Conservation (phyloP, 768 basidiomycete species). For the Rhodocollybia butyracea region DNA sequence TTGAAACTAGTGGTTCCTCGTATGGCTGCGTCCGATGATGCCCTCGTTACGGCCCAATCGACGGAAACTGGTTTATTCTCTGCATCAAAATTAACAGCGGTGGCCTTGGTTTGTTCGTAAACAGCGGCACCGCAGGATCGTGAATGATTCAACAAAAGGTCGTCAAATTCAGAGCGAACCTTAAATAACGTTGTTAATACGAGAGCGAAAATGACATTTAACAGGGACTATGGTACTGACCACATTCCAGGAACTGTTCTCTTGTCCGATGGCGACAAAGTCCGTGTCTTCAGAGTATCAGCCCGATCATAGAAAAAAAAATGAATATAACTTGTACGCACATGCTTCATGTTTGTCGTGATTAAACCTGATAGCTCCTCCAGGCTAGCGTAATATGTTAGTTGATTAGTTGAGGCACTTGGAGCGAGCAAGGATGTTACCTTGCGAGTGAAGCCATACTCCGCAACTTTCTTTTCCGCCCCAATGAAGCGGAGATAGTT, state of each 20-base stretch:
- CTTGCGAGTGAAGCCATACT: slow-evolving; percentile 52
- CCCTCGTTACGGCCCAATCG: slow-evolving; percentile 42
- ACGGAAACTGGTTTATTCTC: slow-evolving; percentile 48
- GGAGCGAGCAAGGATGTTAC: slow-evolving; percentile 21
- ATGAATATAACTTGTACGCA: slow-evolving; percentile 28
- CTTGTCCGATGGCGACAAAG: slow-evolving; percentile 49
- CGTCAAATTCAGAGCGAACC: slow-evolving; percentile 62
- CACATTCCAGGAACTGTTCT: slow-evolving; percentile 62
- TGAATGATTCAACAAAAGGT: slow-evolving; percentile 54
- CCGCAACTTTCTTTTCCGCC: slow-evolving; percentile 47
- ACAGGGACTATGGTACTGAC: slow-evolving; percentile 32
- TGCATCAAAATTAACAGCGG: slow-evolving; percentile 36
- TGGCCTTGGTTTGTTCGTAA: slow-evolving; percentile 53
- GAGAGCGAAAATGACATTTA: not conserved
- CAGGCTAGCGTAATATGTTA: slow-evolving; percentile 36
- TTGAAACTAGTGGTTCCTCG: slow-evolving; percentile 59
- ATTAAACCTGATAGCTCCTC: slow-evolving; percentile 62
- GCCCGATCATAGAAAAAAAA: not conserved
- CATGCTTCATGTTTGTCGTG: slow-evolving; percentile 62
- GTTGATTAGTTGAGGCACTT: slow-evolving; percentile 3
- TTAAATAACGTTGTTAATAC: slow-evolving; percentile 13
- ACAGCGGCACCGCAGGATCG: slow-evolving; percentile 48
- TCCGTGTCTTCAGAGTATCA: slow-evolving; percentile 46
- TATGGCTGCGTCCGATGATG: slow-evolving; percentile 18
- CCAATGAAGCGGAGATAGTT: slow-evolving; percentile 58